These are phyloP conservation scores for Xylaria multiplex DNA, from an alignment of 2,329 filamentous ascomycete species.

Conservation along the genomic window DNA sequence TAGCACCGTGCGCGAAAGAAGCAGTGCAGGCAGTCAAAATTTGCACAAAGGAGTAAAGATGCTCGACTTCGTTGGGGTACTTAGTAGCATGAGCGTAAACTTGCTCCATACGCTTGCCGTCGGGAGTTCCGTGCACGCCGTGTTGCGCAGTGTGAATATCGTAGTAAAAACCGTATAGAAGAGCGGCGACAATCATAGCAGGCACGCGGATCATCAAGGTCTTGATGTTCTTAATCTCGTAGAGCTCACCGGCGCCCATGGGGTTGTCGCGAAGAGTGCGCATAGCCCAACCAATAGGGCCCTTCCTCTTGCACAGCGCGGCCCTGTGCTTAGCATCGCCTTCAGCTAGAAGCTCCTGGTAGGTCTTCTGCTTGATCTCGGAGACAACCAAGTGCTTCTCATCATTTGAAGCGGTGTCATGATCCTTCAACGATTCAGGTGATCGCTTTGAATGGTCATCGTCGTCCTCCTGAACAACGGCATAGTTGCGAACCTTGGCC, in stretches of 20 bases:
- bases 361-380: conserved; percentile 64
- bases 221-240: conserved; percentile 77
- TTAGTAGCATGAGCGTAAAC: conserved; percentile 73
- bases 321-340: conserved; percentile 69
- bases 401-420: conserved; percentile 45
- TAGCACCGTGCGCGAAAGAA: conserved; percentile 80
- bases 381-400: conserved; percentile 57
- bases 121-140: conserved; percentile 76
- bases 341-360: conserved; percentile 70
- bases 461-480: conserved; percentile 74
- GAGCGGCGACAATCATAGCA: conserved; percentile 69
- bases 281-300: conserved; percentile 86
- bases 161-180: conserved; percentile 81
- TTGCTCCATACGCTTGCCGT: conserved; percentile 75
- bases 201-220: conserved; percentile 72
- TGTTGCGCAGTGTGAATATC: conserved; percentile 82
- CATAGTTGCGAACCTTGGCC: conserved; percentile 77
- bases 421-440: conserved; percentile 31
- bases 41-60: conserved; percentile 74
- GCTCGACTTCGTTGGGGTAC: conserved; percentile 76
- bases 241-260: conserved; percentile 76
- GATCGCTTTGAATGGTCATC: conserved; percentile 47
- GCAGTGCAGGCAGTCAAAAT: conserved; percentile 75
- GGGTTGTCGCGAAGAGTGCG: conserved; percentile 78
- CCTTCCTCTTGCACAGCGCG: conserved; percentile 68